Percentiles rank a stretch among this genome's conserved stretches.
Evolutionary conservation across 2,329 filamentous ascomycete genomes (phyloP).

Genomic region (Coniochaeta sp.): DNA sequence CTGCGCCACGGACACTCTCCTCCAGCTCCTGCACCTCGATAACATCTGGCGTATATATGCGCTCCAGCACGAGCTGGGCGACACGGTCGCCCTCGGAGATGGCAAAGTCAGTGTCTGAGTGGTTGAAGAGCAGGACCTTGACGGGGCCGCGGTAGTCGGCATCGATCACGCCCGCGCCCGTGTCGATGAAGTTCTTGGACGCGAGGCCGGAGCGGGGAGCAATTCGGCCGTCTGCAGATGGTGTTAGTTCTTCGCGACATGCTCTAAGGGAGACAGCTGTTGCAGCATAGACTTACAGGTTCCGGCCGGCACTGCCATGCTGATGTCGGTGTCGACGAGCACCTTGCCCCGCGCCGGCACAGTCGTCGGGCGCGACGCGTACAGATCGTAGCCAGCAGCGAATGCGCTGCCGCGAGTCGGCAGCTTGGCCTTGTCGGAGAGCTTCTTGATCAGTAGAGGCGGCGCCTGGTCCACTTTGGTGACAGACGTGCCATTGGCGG

Average conservation of each 20-base stretch:
- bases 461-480: constrained; percentile 36
- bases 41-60: constrained; percentile 89
- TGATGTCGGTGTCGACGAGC: constrained; percentile 84
- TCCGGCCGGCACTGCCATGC: constrained; percentile 81
- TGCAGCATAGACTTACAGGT: constrained; percentile 60
- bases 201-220: constrained; percentile 89
- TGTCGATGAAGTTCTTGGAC: constrained; percentile 92
- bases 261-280: background rate
- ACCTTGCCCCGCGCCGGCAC: constrained; percentile 80
- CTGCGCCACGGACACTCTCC: constrained; percentile 82
- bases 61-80: constrained; percentile 88
- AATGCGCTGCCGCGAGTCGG: constrained; percentile 85
- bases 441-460: constrained; percentile 81
- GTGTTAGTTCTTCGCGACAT: background rate
- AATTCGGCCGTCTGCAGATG: constrained; percentile 69
- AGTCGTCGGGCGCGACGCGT: constrained; percentile 65
- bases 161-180: constrained; percentile 93
- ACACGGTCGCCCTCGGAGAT: constrained; percentile 83
- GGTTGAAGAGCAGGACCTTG: constrained; percentile 93
- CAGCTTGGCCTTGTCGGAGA: constrained; percentile 68
- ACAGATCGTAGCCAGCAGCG: constrained; percentile 91
- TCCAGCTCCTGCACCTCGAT: constrained; percentile 83
- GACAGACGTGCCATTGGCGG: constrained; percentile 7
- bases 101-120: constrained; percentile 72
- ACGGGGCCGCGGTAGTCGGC: constrained; percentile 93